Conservation (phyloP, 331 rosid species). For the Pyrus hybrid region DNA sequence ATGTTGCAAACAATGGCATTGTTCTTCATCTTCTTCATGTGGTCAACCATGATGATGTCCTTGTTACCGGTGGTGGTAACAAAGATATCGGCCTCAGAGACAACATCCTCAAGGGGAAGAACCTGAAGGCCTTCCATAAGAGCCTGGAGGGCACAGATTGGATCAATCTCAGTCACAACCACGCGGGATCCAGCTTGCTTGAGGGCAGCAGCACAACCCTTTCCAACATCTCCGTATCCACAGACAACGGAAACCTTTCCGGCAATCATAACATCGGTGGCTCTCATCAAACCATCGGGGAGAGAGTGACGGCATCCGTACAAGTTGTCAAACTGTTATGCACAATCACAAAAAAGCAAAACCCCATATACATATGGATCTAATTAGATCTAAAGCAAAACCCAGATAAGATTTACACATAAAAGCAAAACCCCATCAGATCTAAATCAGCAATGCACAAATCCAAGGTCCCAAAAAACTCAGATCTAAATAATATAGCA, state of each 20-base stretch:
- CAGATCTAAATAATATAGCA: slow-evolving; percentile 1
- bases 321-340: slow-evolving; percentile 80
- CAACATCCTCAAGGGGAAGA: slow-evolving; percentile 47
- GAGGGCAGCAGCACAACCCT: slow-evolving; percentile 93
- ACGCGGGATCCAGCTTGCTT: slow-evolving; percentile 96
- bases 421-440: neutral
- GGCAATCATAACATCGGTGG: slow-evolving; percentile 96
- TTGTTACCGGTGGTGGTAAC: slow-evolving; percentile 97
- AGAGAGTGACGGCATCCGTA: slow-evolving; percentile 99
- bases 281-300: slow-evolving; percentile 96
- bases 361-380: neutral
- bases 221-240: slow-evolving; percentile 96
- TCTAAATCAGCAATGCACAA: neutral
- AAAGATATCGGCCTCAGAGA: slow-evolving; percentile 72
- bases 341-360: neutral
- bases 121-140: slow-evolving; percentile 87
- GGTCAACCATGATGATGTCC: slow-evolving; percentile 78
- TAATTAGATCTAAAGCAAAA: neutral
- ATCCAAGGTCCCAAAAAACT: neutral
- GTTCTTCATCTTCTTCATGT: slow-evolving; percentile 98
- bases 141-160: slow-evolving; percentile 97
- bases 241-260: slow-evolving; percentile 80
- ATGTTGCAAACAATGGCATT: slow-evolving; percentile 94
- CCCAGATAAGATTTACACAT: neutral
- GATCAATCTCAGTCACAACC: slow-evolving; percentile 86